Conservation (phyloP, 306 rosid species). For the Quercus agrifolia region DNA sequence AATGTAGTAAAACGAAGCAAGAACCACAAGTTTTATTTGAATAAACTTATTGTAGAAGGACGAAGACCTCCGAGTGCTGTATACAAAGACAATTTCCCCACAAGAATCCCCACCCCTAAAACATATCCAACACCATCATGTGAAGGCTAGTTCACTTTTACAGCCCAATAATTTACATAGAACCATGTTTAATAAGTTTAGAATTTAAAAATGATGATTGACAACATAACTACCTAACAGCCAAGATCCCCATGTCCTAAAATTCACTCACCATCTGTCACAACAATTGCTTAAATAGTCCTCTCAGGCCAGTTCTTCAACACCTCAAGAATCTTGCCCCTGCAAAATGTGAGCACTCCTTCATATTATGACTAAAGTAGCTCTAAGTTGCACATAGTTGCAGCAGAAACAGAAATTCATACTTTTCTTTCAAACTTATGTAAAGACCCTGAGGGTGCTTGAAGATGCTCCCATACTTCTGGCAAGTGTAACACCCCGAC, state of each 20-base stretch:
- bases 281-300: constrained; percentile 85
- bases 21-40: neutral
- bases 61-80: constrained; percentile 85
- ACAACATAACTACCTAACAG: constrained; percentile 54
- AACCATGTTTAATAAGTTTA: neutral
- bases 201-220: neutral
- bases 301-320: constrained; percentile 84
- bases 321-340: constrained; percentile 95
- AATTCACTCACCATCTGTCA: constrained; percentile 92
- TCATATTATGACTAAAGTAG: neutral
- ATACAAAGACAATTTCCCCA: constrained; percentile 89
- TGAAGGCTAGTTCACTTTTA: no score
- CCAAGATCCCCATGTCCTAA: constrained; percentile 96
- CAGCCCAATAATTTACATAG: neutral
- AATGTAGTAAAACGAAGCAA: no score
- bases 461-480: constrained; percentile 85
- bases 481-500: constrained; percentile 31
- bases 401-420: constrained; percentile 2
- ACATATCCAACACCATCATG: neutral
- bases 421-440: constrained; percentile 94
- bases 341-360: constrained; percentile 33
- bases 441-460: constrained; percentile 85
- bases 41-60: constrained; percentile 72
- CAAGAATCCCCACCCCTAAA: constrained; percentile 95
- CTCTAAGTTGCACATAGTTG: no score